Percentiles rank a stretch among this genome's conserved stretches.
phyloP scores from a whole-genome alignment of 106 monocot genomes.

The Phalaenopsis equestris region DNA sequence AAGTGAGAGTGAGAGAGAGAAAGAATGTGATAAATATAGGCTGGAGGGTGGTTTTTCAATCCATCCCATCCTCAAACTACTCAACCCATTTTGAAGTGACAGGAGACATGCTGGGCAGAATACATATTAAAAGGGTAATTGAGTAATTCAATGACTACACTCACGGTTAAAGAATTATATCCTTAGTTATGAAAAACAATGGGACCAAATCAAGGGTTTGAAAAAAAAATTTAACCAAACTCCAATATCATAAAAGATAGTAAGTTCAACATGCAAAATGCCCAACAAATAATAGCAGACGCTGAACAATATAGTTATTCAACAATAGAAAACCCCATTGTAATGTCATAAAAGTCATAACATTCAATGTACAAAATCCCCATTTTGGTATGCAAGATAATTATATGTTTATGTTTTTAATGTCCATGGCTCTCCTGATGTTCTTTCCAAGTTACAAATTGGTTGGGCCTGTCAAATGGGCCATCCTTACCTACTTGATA shows the following conservation, averaged over 20 bases:
- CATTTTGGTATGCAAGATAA: neutral
- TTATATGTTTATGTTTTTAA: neutral
- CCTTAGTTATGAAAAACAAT: neutral
- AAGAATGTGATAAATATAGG: neutral
- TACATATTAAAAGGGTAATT: neutral
- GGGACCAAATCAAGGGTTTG: neutral
- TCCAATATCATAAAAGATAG: too few species aligned
- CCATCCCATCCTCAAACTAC: neutral
- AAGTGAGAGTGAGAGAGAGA: neutral
- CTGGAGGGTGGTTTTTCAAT: too few species aligned
- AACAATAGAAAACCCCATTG: neutral
- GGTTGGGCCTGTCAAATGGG: neutral
- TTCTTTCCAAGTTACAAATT: neutral
- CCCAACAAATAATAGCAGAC: too few species aligned
- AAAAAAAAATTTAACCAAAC: too few species aligned
- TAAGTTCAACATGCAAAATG: too few species aligned
- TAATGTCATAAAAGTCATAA: neutral
- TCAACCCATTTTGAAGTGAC: neutral
- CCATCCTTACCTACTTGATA: neutral
- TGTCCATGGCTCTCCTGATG: neutral
- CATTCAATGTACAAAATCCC: neutral
- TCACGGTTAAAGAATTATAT: neutral
- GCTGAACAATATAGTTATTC: neutral
- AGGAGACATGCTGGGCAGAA: neutral
- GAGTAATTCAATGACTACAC: neutral